Evolutionary conservation across 2,329 filamentous ascomycete genomes (phyloP).

Genomic region (Pseudogymnoascus sp.): DNA sequence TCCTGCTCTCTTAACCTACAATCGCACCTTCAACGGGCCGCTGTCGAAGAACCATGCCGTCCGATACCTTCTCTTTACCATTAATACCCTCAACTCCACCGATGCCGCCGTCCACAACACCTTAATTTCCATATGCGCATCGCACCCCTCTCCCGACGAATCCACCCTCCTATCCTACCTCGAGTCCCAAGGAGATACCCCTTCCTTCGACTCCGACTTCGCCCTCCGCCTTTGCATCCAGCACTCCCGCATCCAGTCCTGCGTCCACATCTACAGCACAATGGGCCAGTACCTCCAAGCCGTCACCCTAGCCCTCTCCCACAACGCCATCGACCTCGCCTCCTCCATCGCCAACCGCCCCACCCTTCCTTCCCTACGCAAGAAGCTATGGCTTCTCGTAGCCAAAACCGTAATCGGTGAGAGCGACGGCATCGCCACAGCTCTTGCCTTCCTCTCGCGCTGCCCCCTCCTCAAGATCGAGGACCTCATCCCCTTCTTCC

Average conservation of each 20-base stretch:
- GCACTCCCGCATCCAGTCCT: constrained; percentile 83
- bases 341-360: constrained; percentile 81
- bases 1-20: constrained; percentile 88
- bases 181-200: constrained; percentile 78
- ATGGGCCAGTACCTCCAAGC: constrained; percentile 94
- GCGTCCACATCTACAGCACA: constrained; percentile 92
- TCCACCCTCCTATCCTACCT: constrained; percentile 79
- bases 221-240: constrained; percentile 92
- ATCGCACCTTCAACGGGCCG: constrained; percentile 62
- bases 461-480: constrained; percentile 81
- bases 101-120: constrained; percentile 93
- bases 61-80: constrained; percentile 85
- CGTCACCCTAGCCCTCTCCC: constrained; percentile 83
- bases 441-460: constrained; percentile 85
- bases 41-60: constrained; percentile 80
- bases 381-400: constrained; percentile 91
- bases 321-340: constrained; percentile 83
- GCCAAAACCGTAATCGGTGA: constrained; percentile 88
- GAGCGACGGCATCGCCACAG: constrained; percentile 78
- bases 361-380: constrained; percentile 69
- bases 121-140: constrained; percentile 89
- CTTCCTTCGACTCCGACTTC: constrained; percentile 89
- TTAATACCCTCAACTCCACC: constrained; percentile 73
- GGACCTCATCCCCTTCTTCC: constrained; percentile 96
- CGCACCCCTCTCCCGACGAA: constrained; percentile 74